phyloP scores from a whole-genome alignment of 805 yeast genomes.

The Candida maris region DNA sequence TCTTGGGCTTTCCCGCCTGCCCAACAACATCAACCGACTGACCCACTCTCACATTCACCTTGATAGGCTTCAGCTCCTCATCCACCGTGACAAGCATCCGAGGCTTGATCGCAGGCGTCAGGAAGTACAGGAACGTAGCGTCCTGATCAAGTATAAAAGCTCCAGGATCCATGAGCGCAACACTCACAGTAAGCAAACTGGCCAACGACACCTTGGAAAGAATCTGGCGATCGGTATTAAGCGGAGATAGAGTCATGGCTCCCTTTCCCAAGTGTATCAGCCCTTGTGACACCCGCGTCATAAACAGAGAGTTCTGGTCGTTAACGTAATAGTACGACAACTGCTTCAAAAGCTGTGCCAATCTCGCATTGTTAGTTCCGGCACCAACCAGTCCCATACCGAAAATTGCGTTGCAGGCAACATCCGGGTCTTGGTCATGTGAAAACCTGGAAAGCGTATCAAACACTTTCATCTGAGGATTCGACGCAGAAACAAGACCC shows the following conservation, averaged over 20 bases:
- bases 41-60: conserved; percentile 96
- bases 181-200: conserved; percentile 76
- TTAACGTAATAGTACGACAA: conserved; percentile 89
- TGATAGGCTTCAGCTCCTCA: conserved; percentile 83
- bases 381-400: conserved; percentile 98
- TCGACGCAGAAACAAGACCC: conserved; percentile 89
- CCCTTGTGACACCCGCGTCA: conserved; percentile 94
- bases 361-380: conserved; percentile 97
- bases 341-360: conserved; percentile 93
- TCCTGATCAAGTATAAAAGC: conserved; percentile 69
- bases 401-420: conserved; percentile 90
- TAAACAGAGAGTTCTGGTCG: conserved; percentile 85
- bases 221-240: conserved; percentile 82
- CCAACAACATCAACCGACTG: conserved; percentile 99
- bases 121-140: conserved; percentile 79
- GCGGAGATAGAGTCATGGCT: conserved; percentile 83
- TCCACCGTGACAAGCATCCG: conserved; percentile 91
- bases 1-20: conserved; percentile 98
- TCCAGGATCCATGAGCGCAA: conserved; percentile 82
- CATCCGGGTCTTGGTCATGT: conserved; percentile 91
- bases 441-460: conserved; percentile 95
- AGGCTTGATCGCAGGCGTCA: conserved; percentile 88
- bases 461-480: conserved; percentile 95
- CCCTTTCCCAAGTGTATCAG: conserved; percentile 95
- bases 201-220: conserved; percentile 88